Conservation (phyloP, 768 basidiomycete genomes). For the Rhodocollybia butyracea region DNA sequence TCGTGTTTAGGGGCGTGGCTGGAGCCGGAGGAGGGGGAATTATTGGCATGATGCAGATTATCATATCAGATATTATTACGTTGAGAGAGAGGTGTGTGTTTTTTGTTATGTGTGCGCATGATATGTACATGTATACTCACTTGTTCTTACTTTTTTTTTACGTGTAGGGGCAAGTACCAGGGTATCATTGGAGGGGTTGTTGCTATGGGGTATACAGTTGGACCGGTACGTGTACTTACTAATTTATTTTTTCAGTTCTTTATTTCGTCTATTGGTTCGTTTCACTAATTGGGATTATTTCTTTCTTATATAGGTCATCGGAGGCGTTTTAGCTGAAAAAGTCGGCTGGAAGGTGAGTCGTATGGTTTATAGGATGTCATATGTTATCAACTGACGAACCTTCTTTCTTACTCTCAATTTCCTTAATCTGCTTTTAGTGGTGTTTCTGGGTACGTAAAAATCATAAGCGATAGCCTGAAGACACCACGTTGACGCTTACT, state of each 20-base stretch:
- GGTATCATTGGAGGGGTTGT: constrained; percentile 61
- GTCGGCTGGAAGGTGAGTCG: constrained; percentile 55
- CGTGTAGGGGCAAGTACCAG: constrained; percentile 66
- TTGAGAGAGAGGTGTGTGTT: constrained; percentile 54
- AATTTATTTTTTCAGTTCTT: too few species aligned
- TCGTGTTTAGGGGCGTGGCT: constrained; percentile 64
- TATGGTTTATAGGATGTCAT: neutral
- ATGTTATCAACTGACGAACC: neutral
- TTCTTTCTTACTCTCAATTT: neutral
- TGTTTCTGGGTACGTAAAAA: constrained; percentile 78
- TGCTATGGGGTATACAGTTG: constrained; percentile 61
- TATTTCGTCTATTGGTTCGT: neutral
- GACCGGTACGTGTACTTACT: too few species aligned
- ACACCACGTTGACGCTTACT: too few species aligned
- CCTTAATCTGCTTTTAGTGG: constrained; percentile 41
- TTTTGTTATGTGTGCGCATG: neutral
- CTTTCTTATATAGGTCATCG: too few species aligned
- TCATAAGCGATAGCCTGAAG: too few species aligned
- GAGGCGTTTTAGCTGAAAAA: constrained; percentile 60
- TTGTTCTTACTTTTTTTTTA: neutral
- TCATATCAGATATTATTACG: constrained; percentile 73
- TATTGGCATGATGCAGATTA: constrained; percentile 65
- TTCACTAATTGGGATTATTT: neutral
- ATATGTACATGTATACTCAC: neutral
- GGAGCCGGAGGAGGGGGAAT: constrained; percentile 73